Evolutionary conservation across 176 grass and related monocot species (phyloP).

Genomic region (Elymus sibiricus): DNA sequence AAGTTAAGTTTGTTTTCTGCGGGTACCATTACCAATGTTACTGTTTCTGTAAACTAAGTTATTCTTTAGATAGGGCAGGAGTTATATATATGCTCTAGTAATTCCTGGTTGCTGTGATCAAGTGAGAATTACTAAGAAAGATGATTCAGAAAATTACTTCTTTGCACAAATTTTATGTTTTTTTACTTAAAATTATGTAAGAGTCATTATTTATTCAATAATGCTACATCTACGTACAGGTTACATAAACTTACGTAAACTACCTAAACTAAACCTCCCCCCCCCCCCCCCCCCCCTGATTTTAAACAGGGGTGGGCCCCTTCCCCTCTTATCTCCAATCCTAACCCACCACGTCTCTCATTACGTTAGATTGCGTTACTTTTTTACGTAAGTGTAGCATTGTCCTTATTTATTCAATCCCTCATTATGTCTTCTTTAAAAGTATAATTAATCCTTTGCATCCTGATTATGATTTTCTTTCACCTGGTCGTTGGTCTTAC

Average conservation of each 20-base stretch:
- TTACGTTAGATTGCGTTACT: no score
- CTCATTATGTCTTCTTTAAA: not conserved
- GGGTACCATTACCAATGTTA: not conserved
- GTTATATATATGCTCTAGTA: slow-evolving; percentile 7
- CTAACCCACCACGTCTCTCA: no score
- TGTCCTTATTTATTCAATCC: no score
- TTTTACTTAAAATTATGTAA: slow-evolving; percentile 10
- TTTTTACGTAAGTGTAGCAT: no score
- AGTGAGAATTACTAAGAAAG: not conserved
- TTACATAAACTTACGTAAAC: no score
- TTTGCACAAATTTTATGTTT: not conserved
- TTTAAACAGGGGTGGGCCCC: no score
- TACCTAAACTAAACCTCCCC: no score
- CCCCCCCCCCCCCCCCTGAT: no score
- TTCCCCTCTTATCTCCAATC: no score
- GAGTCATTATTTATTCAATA: not conserved
- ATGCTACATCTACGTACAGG: no score
- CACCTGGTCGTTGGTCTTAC: slow-evolving; percentile 19
- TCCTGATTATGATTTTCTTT: slow-evolving; percentile 21
- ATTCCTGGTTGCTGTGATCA: not conserved
- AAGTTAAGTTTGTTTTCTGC: not conserved
- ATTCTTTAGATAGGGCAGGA: not conserved
- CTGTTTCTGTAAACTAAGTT: not conserved
- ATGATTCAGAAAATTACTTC: not conserved
- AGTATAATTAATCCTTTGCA: not conserved